Conservation (phyloP, 768 basidiomycete species). For the Panus rudis region DNA sequence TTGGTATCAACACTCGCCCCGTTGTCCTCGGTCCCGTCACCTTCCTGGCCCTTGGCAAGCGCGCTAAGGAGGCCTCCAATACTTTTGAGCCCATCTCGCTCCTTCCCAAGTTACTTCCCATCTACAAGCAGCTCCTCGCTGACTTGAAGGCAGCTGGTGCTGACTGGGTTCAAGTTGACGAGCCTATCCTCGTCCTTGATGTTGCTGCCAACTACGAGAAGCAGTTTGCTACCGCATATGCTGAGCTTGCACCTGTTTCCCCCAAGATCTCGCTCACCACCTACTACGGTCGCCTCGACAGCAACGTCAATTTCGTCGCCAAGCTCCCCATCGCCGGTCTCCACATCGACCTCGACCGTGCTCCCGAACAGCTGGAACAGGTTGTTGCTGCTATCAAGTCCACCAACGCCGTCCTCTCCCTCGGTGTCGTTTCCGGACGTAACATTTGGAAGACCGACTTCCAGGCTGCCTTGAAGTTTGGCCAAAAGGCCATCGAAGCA, state of each 20-base stretch:
- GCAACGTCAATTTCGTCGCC: slow-evolving; percentile 79
- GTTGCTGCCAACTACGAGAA: slow-evolving; percentile 67
- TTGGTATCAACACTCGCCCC: slow-evolving; percentile 87
- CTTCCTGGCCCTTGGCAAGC: slow-evolving; percentile 91
- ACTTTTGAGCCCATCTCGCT: slow-evolving; percentile 90
- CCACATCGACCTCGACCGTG: slow-evolving; percentile 96
- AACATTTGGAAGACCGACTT: slow-evolving; percentile 99
- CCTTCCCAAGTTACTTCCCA: slow-evolving; percentile 80
- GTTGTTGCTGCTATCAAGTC: slow-evolving; percentile 79
- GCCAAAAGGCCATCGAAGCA: slow-evolving; percentile 74
- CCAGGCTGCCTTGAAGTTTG: slow-evolving; percentile 69
- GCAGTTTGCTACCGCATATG: slow-evolving; percentile 75
- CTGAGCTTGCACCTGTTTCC: slow-evolving; percentile 70
- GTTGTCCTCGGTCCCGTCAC: slow-evolving; percentile 94
- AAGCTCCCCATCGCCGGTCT: slow-evolving; percentile 91
- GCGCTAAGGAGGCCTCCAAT: slow-evolving; percentile 72
- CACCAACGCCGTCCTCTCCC: slow-evolving; percentile 76
- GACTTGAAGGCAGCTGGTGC: slow-evolving; percentile 92
- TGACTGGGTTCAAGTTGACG: slow-evolving; percentile 93
- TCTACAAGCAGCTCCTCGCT: slow-evolving; percentile 85
- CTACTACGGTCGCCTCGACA: slow-evolving; percentile 94
- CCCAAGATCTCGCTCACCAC: slow-evolving; percentile 94
- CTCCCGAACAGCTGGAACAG: slow-evolving; percentile 79
- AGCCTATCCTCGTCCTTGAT: slow-evolving; percentile 94
- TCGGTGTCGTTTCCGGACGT: slow-evolving; percentile 95